Evolutionary conservation across 176 grass and related monocot genomes (phyloP).

Genomic region (Musa schizocarpa): DNA sequence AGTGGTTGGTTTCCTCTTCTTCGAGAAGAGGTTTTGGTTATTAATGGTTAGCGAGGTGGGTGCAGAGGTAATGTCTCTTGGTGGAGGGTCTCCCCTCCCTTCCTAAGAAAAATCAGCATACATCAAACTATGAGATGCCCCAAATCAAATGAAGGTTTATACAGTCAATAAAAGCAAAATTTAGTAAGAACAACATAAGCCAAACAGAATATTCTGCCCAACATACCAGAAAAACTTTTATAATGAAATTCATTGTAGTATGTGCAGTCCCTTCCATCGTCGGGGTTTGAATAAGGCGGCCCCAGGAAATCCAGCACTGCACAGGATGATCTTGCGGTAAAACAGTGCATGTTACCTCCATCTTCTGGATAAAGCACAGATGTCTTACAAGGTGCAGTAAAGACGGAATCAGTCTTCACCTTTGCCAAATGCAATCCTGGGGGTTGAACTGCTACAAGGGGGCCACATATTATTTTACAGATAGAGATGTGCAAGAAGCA

Average conservation of each 20-base stretch:
- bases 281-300: slow-evolving; percentile 37
- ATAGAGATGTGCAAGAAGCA: too few species aligned
- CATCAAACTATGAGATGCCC: too few species aligned
- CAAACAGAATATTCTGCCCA: not conserved
- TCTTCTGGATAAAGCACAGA: slow-evolving; percentile 65
- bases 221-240: slow-evolving; percentile 34
- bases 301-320: slow-evolving; percentile 79
- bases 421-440: slow-evolving; percentile 54
- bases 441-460: not conserved
- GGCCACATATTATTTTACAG: too few species aligned
- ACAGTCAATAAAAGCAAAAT: not conserved
- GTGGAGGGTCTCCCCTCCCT: too few species aligned
- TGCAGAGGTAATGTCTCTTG: too few species aligned
- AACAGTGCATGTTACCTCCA: slow-evolving; percentile 82
- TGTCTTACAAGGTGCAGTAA: slow-evolving; percentile 38
- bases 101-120: too few species aligned
- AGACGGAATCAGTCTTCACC: slow-evolving; percentile 48
- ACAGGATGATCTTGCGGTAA: slow-evolving; percentile 66
- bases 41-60: too few species aligned
- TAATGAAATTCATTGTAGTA: slow-evolving; percentile 46
- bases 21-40: not conserved
- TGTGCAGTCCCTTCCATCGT: slow-evolving; percentile 52
- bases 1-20: not conserved
- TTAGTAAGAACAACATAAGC: not conserved
- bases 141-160: too few species aligned